Evolutionary conservation across 2,329 filamentous ascomycete species (phyloP), one percentile per base, ranked within the genome.

Genomic region (Colletotrichum sp.): DNA sequence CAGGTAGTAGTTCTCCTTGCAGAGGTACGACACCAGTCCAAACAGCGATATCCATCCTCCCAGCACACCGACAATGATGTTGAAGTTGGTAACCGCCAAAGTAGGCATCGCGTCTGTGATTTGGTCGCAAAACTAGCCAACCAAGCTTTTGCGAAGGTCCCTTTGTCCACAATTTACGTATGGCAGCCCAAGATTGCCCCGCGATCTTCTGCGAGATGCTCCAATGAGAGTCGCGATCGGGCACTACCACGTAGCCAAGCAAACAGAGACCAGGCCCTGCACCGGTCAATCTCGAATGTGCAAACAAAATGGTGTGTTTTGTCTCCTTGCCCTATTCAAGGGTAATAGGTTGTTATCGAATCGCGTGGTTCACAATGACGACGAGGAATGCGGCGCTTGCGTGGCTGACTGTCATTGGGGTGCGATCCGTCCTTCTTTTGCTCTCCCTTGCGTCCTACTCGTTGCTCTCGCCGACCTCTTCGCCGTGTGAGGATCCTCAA

Each of bases 41-140:
- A 98, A 98, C n/a, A 97, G 78, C 0, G 94, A 95, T 75, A 98
- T 92, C 85, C 97, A 98, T 3, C 94, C 96, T 16, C 96, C 96
- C 15, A 98, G 84, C 9, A 94, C 90, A 67, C 94, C 93, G 80
- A 94, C 92, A 69, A 95, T 90, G 76, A 97, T 93, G 83, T 98
- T 97, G 87, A 98, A 98, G 82, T 74, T 74, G 54, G 69, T 74
- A 36, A 82, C 59, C 8, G 80, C 82, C 34, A 84, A 73, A 29
- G 82, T 82, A 58, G 85, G 86, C 86, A 87, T 87, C 69, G 78
- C 83, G 27, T 29, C 16, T 29, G 54, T 29, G 24, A 8, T 73
- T 67, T 59, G 69, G 66, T 33, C 66, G 70, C 65, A 29, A 29
- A 7, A 58, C 58, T 33, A 36, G 21, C 12, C 54, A 54, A 58